A percentile compares a stretch with the other conserved stretches of the same genome.
These are phyloP conservation scores for Fusarium sp. DNA, from an alignment of 2,329 filamentous ascomycete species.

Conservation along the genomic window DNA sequence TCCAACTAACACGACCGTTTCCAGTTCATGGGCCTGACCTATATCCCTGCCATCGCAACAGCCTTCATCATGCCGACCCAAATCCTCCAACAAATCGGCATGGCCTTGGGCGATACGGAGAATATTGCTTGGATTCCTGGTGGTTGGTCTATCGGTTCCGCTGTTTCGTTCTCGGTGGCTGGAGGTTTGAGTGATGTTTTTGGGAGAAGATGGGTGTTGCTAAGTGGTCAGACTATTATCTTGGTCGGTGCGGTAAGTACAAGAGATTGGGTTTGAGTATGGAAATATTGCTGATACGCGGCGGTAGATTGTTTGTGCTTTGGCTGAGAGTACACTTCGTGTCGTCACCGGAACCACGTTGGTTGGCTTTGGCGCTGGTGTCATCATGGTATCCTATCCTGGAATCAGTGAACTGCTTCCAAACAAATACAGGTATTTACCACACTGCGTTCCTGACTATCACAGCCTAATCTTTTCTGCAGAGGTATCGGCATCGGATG, in stretches of 20 bases:
- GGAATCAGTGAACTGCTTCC: constrained; percentile 14
- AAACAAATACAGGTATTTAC: constrained; percentile 8
- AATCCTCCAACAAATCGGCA: constrained; percentile 16
- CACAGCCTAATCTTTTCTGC: rapidly evolving
- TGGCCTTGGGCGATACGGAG: constrained; percentile 4
- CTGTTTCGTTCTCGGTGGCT: constrained; percentile 13
- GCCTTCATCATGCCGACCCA: constrained; percentile 17
- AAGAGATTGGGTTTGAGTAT: rapidly evolving
- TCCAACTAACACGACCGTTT: not conserved
- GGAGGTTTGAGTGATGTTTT: constrained; percentile 17
- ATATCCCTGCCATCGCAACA: constrained; percentile 17
- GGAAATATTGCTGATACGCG: rapidly evolving
- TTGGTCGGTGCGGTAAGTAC: constrained; percentile 8
- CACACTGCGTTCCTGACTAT: rapidly evolving
- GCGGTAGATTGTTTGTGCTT: constrained; percentile 11
- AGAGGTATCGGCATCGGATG: constrained; percentile 19
- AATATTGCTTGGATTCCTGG: constrained; percentile 19
- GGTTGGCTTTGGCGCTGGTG: constrained; percentile 11
- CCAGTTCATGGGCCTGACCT: constrained; percentile 16
- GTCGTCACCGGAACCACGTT: constrained; percentile 15
- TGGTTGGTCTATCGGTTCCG: constrained; percentile 13
- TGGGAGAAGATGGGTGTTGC: constrained; percentile 10
- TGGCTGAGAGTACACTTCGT: constrained; percentile 1
- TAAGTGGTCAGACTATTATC: constrained; percentile 10
- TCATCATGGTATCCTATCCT: constrained; percentile 16